Conservation (phyloP, 2,329 filamentous ascomycete species). For the Endoconidiophora polonica region DNA sequence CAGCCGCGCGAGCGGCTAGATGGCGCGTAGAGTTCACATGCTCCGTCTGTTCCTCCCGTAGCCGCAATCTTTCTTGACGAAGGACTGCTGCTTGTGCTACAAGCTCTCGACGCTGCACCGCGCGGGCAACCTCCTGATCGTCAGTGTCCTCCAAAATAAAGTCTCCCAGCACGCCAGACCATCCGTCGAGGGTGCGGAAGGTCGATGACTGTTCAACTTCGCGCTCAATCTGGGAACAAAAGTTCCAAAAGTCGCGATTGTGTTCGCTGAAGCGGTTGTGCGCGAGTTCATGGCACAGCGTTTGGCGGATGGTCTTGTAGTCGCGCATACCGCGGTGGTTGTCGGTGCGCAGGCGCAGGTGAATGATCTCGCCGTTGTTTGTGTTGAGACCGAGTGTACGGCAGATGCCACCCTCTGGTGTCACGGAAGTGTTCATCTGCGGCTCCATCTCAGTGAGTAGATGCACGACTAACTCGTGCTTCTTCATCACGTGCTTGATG, state of each 20-base stretch:
- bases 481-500: conserved; percentile 67
- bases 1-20: too few relatives aligned
- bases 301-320: conserved; percentile 80
- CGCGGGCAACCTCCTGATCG: conserved; percentile 51
- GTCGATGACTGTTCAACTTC: conserved; percentile 44
- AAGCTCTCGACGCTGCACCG: conserved; percentile 49
- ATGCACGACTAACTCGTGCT: conserved; percentile 69
- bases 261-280: conserved; percentile 82
- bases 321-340: conserved; percentile 86
- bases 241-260: conserved; percentile 74
- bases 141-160: conserved; percentile 22
- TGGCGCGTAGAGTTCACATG: too few relatives aligned
- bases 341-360: conserved; percentile 80
- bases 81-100: conserved; percentile 47
- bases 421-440: conserved; percentile 52
- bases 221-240: conserved; percentile 72
- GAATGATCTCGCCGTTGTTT: conserved; percentile 77
- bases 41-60: too few relatives aligned
- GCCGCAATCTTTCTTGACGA: too few relatives aligned
- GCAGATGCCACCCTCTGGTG: conserved; percentile 51
- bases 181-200: conserved; percentile 47
- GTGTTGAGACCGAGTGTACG: conserved; percentile 74
- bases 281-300: conserved; percentile 84
- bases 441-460: conserved; percentile 95
- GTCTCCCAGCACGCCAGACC: conserved; percentile 31